These are phyloP conservation scores for Globisporangium radiosum DNA, from an alignment of 352 stramenopile genomes.

Conservation along the genomic window DNA sequence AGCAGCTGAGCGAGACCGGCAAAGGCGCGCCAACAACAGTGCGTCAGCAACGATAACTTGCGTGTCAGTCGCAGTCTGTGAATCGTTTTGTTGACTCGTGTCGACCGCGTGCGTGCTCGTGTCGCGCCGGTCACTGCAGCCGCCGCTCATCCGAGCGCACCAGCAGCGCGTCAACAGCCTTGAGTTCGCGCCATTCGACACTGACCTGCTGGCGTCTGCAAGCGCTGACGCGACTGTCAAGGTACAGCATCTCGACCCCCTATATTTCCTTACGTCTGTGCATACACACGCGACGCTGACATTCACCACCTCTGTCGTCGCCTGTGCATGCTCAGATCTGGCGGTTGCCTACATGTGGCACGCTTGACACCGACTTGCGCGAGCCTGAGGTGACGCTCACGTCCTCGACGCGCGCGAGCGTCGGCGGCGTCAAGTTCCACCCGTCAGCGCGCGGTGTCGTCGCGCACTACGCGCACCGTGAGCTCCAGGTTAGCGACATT, in stretches of 20 bases:
- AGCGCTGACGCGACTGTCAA: constrained; percentile 51
- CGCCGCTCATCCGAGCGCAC: constrained; percentile 56
- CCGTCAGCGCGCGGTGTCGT: constrained; percentile 43
- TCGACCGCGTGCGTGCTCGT: neutral
- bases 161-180: constrained; percentile 53
- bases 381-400: constrained; percentile 11
- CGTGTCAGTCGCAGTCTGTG: too few species aligned
- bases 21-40: constrained; percentile 25
- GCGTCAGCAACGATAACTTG: too few species aligned
- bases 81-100: too few species aligned
- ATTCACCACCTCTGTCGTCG: too few species aligned
- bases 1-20: constrained; percentile 36
- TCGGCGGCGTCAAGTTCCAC: constrained; percentile 44
- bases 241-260: constrained; percentile 10
- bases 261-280: neutral
- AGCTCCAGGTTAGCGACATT: constrained; percentile 46
- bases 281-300: too few species aligned
- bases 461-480: constrained; percentile 31
- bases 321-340: constrained; percentile 27
- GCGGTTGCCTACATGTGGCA: constrained; percentile 26
- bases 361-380: constrained; percentile 25
- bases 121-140: constrained; percentile 12
- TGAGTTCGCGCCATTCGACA: constrained; percentile 51
- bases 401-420: constrained; percentile 12
- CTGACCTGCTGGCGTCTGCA: constrained; percentile 42